Evolutionary conservation across 2,329 filamentous ascomycete genomes (phyloP), one percentile per base, ranked within the genome.

Genomic region (Geoglossum cookeanum): DNA sequence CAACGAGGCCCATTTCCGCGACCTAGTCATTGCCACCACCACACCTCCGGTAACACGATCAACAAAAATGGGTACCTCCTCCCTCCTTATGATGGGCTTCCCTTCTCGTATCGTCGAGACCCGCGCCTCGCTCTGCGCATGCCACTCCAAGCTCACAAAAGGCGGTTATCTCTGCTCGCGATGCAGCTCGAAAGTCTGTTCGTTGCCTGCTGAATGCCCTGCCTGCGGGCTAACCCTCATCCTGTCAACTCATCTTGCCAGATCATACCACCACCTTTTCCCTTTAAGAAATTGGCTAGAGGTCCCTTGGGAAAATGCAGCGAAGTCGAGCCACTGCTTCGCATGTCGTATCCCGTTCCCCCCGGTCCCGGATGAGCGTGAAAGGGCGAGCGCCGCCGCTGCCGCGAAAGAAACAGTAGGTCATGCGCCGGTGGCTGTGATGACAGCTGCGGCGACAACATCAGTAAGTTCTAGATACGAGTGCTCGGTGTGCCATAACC

Each of bases 51-150:
- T 89, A 17, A 87, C 89, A 11, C 80, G 86, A 57, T 79, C 82
- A 2, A 70, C 72, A 45, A 77, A 78, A 61, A 75, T 78, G 64
- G 76, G 74, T 59, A 75, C 75, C 7, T 76, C 80, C 1, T 81
- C 78, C 57, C 74, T 98, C 45, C 78, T 98, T 30, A 94, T 94
- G 86, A 98, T 98, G 91, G 92, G 92, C 3, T 98, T 98, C 65
- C 92, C 92, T 0, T 94, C 87, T 4, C 80, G 90, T 42, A 85
- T 85, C 1, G 80, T 92, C 4, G 86, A 87, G 56, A 76, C 81
- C 29, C 74, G 76, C 52, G 78, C 82, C 4, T 89, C 84, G 59
- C 80, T 92, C 60, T 98, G 92, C 68, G 89, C 90, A 4, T 98
- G 92, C 67, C 91, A 97, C 70, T 88, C 86, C 62, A 81, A 82